A percentile compares a stretch with the other conserved stretches of the same genome.
Conservation (phyloP, 495 filamentous ascomycete species). For the Filosporella fistucella region DNA sequence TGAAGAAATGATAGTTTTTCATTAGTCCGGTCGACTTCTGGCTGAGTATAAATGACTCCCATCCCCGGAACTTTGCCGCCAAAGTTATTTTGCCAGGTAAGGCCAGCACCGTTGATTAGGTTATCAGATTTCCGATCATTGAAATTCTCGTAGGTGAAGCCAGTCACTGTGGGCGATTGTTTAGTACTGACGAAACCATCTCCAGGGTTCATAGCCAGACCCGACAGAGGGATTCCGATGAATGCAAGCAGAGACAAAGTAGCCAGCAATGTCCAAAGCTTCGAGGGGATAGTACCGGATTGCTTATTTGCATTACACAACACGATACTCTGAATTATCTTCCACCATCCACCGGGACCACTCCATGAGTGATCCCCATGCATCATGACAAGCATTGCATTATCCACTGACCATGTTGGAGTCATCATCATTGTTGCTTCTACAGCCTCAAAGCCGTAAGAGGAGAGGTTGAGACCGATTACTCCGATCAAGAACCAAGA, state of each 20-base stretch:
- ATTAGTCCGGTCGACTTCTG: neutral
- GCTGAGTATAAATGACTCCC: slow-evolving; percentile 6
- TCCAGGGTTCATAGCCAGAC: neutral
- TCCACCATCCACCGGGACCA: neutral
- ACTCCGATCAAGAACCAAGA: slow-evolving; percentile 13
- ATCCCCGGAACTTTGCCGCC: neutral
- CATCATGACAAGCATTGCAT: slow-evolving; percentile 2
- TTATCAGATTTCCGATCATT: neutral
- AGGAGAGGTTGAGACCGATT: slow-evolving; percentile 8
- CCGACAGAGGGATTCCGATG: neutral
- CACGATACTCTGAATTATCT: neutral
- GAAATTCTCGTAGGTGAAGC: neutral
- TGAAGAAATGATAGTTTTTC: neutral
- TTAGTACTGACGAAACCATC: neutral
- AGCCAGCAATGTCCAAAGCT: neutral
- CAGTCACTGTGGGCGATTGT: neutral
- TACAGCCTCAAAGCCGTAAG: slow-evolving; percentile 5
- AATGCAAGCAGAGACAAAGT: neutral
- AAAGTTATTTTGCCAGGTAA: neutral
- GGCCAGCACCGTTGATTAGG: neutral
- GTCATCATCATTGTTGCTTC: slow-evolving; percentile 10
- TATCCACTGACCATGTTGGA: neutral
- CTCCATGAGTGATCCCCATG: slow-evolving; percentile 1
- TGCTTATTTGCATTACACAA: neutral
- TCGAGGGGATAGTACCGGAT: neutral